phyloP scores from a whole-genome alignment of 2,329 filamentous ascomycete genomes.

The Sporothrix globosa region DNA sequence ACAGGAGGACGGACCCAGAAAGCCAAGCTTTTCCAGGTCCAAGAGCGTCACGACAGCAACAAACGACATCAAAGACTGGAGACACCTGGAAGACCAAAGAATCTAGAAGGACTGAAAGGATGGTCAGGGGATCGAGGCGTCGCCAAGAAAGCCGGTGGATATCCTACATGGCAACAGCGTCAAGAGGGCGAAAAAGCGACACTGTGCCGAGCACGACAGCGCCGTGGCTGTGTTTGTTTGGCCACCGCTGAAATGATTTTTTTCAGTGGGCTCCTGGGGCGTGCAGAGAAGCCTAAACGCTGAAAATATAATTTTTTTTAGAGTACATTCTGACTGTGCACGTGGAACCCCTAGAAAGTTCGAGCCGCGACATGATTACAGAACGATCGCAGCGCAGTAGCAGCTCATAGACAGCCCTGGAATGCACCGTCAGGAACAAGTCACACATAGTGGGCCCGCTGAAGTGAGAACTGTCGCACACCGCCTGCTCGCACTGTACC shows the following conservation, averaged over 20 bases:
- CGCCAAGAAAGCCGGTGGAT: conserved; percentile 18
- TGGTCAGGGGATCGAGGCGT: conserved; percentile 22
- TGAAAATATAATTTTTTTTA: neutral
- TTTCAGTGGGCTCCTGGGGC: conserved; percentile 3
- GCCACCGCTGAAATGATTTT: neutral
- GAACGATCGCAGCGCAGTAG: neutral
- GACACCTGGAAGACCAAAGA: neutral
- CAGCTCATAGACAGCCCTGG: neutral
- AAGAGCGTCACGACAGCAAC: neutral
- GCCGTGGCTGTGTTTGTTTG: neutral
- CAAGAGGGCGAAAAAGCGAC: neutral
- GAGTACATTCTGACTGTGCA: neutral
- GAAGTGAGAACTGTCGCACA: neutral
- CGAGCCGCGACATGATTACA: neutral
- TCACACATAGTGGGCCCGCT: too few relatives aligned
- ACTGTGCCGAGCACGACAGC: neutral
- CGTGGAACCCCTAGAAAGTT: neutral
- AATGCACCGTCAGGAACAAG: neutral
- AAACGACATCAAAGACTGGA: neutral
- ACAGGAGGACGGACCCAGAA: neutral
- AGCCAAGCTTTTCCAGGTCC: neutral
- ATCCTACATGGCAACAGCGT: neutral
- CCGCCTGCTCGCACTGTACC: conserved; percentile 14
- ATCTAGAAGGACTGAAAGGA: neutral
- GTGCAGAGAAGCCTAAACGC: neutral